Evolutionary conservation across 768 basidiomycete genomes (phyloP), one percentile per base, ranked within the genome.

Genomic region (Neoboletus magnificus): DNA sequence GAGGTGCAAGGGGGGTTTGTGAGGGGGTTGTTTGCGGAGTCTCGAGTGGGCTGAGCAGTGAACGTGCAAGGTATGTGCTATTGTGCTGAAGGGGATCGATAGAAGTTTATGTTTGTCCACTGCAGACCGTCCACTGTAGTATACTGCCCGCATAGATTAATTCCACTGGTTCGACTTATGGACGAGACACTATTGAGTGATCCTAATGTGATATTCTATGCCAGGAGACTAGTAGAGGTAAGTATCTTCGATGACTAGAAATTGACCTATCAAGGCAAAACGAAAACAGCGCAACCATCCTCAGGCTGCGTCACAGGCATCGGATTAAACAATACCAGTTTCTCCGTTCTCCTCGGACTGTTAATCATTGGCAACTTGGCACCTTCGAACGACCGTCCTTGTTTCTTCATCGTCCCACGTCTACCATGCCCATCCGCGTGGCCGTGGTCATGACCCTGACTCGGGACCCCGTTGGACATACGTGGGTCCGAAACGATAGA

Each of bases 311-410:
- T 73, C 10, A 80, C 80, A 3, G 76, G 78, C 2, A 77, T 77
- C 2, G 89, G 90, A 62, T 92, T 92, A 67, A 92, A 92, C 25
- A 92, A 67, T 6, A 87, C 83, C 40, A 91, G 77, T 35, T 76
- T 76, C 66, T 89, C 88, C 0, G 89, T 91, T 13, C 83, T 82
- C 48, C 81, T 80, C 3, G 84, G 79, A 1, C 85, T 84, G 57
- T 80, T 77, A 3, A 81, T 79, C 18, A 72, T 65, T 1, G 83
- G 82, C 7, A 87, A 75, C 25, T 63, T 64, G 54, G 71, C 58
- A 12, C 68, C 52, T 39, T 76, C 69, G 23, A 73, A 65, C 4
- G 62, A 64, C 8, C 64, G 54, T 20, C 66, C 56, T 27, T 62
- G 66, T 25, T 58, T 66, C 51, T 66, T 66, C 25, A 27, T 30